Base-by-base conservation (phyloP, 148 eudicot species). In the Limonium bicolor region DNA sequence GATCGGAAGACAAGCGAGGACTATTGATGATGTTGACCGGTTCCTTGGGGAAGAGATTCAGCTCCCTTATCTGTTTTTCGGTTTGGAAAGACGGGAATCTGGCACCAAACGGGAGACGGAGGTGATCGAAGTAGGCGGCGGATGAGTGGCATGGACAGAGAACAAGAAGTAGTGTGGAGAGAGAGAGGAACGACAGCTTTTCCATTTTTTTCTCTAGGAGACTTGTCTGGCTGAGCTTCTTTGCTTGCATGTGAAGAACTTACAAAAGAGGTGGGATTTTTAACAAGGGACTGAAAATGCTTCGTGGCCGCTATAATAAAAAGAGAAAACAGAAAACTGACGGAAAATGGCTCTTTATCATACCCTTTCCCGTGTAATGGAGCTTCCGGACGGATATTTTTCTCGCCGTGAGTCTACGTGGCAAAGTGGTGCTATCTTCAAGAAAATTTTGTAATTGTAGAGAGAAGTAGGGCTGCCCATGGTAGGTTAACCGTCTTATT, bases 21-120 rank as follows among this genome's bases (percentile, higher is more conserved):
- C 29, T 30, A 8, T 71, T 68, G 42, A 64, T 62, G 48, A 75
- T 34, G 65, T 82, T 73, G 70, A 73, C 43, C 28, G 72, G 26
- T 2, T 66, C 63, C 24, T 55, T 34, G n/a, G 96, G 96, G 48
- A 78, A 76, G 46, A 82, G 59, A 53, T 82, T 87, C 54, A 87
- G 88, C 41, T 59, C 66, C 10, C 64, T 64, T 47, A 87, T 73
- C 26, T 74, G 58, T 52, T 72, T 59, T 48, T 72, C 65, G 11
- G 63, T 78, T 23, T 61, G 46, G 7, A 36, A 6, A 21, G 62
- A 20, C 25, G 74, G 70, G 9, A 58, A 57, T 20, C 25, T 65
- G 1, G 68, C 34, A 19, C 41, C 46, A 7, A 48, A 15, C 15
- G 62, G 66, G 0, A 62, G 33, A 4, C 15, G 51, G 23, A 55